Conservation (phyloP, 2,329 filamentous ascomycete species). For the Aspergillus sp. region DNA sequence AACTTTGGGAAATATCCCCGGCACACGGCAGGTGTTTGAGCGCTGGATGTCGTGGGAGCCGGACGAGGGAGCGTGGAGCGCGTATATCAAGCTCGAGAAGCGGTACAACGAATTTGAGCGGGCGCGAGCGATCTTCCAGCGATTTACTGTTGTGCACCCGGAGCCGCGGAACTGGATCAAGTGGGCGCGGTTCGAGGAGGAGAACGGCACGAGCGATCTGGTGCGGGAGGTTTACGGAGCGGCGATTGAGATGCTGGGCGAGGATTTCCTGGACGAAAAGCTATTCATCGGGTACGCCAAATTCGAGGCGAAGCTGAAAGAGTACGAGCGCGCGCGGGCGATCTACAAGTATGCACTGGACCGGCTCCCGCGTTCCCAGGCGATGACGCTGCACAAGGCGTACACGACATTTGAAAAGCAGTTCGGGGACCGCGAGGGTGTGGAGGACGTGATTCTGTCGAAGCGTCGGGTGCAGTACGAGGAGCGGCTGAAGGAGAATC, state of each 20-base stretch:
- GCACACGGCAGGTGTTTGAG: slow-evolving; percentile 89
- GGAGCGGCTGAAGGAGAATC: slow-evolving; percentile 84
- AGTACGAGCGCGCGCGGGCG: slow-evolving; percentile 83
- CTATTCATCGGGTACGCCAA: slow-evolving; percentile 93
- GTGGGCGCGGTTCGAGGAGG: slow-evolving; percentile 95
- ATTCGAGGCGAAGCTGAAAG: slow-evolving; percentile 89
- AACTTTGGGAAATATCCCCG: slow-evolving; percentile 87
- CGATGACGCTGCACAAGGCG: slow-evolving; percentile 75
- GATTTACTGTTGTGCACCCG: slow-evolving; percentile 86
- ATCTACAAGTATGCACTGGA: slow-evolving; percentile 98
- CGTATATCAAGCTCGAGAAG: slow-evolving; percentile 96
- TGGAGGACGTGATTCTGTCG: slow-evolving; percentile 91
- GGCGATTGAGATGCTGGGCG: slow-evolving; percentile 80
- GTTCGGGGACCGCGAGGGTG: slow-evolving; percentile 83
- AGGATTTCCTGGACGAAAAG: slow-evolving; percentile 93
- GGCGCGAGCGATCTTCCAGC: slow-evolving; percentile 79
- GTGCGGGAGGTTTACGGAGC: slow-evolving; percentile 86
- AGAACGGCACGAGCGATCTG: slow-evolving; percentile 81
- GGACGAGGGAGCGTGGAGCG: slow-evolving; percentile 87
- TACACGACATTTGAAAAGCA: slow-evolving; percentile 99
- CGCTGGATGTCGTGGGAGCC: slow-evolving; percentile 98
- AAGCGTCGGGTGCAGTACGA: slow-evolving; percentile 92
- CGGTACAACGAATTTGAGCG: slow-evolving; percentile 85
- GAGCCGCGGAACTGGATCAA: slow-evolving; percentile 98
- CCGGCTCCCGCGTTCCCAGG: slow-evolving; percentile 78